These are phyloP conservation scores for Ballota nigra DNA, from an alignment of 257 asterid genomes.

Conservation along the genomic window DNA sequence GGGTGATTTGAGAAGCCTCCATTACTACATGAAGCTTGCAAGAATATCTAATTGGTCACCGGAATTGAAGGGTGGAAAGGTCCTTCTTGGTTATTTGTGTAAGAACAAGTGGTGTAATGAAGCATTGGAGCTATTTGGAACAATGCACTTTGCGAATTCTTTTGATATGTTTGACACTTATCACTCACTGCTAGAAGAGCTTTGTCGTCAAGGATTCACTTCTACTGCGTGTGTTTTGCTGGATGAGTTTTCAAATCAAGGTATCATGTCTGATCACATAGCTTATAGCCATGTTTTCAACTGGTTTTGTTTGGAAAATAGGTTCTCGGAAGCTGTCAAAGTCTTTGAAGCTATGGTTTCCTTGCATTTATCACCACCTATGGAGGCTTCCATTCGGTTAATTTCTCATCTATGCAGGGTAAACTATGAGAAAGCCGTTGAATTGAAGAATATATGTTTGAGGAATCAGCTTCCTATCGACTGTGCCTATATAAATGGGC, in stretches of 20 bases:
- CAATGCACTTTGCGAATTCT: conserved; percentile 27
- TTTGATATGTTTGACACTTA: conserved; percentile 23
- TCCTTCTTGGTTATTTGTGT: conserved; percentile 51
- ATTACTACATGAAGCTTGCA: conserved; percentile 42
- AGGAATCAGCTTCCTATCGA: conserved; percentile 34
- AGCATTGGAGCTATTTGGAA: conserved; percentile 59
- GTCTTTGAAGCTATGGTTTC: conserved; percentile 47
- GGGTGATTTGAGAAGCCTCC: conserved; percentile 50
- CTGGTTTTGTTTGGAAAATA: conserved; percentile 60
- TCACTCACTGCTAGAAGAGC: conserved; percentile 41
- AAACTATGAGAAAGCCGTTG: conserved; percentile 47
- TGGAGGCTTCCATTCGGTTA: conserved; percentile 41
- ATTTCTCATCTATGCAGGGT: conserved; percentile 51
- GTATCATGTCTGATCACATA: conserved; percentile 22
- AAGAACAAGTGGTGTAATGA: conserved; percentile 45
- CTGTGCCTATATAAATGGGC: conserved; percentile 49
- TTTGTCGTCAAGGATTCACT: conserved; percentile 53
- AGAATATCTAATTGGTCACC: conserved; percentile 61
- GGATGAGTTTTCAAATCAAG: conserved; percentile 41
- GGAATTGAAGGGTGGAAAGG: conserved; percentile 41
- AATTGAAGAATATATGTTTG: conserved; percentile 42
- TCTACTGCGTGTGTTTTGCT: conserved; percentile 40
- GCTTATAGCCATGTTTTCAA: conserved; percentile 43
- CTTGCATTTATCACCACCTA: conserved; percentile 39
- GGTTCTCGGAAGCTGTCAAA: conserved; percentile 44